These are phyloP conservation scores for Claviceps paspali DNA, from an alignment of 2,329 filamentous ascomycete species.

Conservation along the genomic window DNA sequence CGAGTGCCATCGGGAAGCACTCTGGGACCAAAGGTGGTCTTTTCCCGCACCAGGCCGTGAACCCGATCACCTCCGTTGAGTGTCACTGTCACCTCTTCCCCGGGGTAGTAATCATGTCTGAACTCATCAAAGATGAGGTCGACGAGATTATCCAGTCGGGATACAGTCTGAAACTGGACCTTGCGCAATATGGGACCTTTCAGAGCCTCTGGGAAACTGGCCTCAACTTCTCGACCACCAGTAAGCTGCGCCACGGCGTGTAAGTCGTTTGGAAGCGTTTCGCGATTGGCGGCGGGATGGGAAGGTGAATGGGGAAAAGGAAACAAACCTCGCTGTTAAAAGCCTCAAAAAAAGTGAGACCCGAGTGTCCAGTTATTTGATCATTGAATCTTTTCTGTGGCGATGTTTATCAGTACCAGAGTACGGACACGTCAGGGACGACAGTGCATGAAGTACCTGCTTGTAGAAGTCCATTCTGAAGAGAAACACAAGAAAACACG, in stretches of 20 bases:
- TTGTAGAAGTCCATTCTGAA: conserved; percentile 81
- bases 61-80: conserved; percentile 52
- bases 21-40: conserved; percentile 54
- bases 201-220: conserved; percentile 77
- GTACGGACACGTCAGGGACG: background rate
- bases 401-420: conserved; percentile 1
- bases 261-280: background rate
- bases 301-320: background rate
- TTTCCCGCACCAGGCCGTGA: conserved; percentile 68
- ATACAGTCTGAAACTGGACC: conserved; percentile 82
- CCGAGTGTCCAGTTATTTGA: conserved; percentile 86
- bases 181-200: conserved; percentile 81
- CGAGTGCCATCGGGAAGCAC: conserved; percentile 52
- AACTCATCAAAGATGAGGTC: conserved; percentile 62
- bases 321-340: conserved; percentile 67
- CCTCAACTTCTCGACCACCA: conserved; percentile 79
- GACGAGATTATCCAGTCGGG: conserved; percentile 69
- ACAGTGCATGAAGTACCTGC: conserved; percentile 38
- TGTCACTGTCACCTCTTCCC: conserved; percentile 65
- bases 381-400: conserved; percentile 75
- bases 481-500: conserved; percentile 2
- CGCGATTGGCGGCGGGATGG: background rate
- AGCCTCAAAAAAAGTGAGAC: conserved; percentile 83
- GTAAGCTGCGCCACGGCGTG: conserved; percentile 36
- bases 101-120: conserved; percentile 80